Evolutionary conservation across 75 land plant genomes (phyloP).

Genomic region (Pseudotsuga menziesii): DNA sequence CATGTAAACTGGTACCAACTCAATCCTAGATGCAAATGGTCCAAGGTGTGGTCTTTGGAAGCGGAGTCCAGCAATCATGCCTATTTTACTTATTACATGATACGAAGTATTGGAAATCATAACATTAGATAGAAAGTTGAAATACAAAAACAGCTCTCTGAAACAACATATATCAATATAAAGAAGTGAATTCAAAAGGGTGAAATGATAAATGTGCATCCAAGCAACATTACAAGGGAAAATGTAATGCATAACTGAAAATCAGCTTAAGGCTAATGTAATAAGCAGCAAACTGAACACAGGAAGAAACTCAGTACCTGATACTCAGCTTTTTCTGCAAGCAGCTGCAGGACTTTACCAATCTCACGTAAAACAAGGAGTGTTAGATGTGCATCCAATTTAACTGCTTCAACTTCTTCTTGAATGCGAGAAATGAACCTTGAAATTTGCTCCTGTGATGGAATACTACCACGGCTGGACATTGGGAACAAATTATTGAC

Average conservation of each 20-base stretch:
- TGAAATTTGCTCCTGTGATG: constrained; percentile 88
- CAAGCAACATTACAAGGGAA: neutral
- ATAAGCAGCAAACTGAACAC: neutral
- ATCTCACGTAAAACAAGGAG: constrained; percentile 82
- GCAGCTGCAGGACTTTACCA: constrained; percentile 68
- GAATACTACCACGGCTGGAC: constrained; percentile 75
- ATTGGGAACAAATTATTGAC: constrained; percentile 84
- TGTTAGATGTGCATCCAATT: constrained; percentile 71
- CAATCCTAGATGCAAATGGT: neutral
- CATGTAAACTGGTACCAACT: neutral
- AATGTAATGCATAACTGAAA: neutral
- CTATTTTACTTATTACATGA: neutral
- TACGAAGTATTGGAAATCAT: neutral
- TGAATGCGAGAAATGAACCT: constrained; percentile 80
- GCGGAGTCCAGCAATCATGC: neutral
- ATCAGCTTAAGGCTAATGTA: neutral
- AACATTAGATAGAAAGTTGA: neutral
- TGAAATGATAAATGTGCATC: neutral
- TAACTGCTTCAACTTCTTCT: constrained; percentile 95
- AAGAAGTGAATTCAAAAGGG: constrained; percentile 3
- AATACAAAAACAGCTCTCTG: neutral
- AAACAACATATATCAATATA: neutral
- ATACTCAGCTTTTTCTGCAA: constrained; percentile 91
- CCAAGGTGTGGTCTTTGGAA: neutral
- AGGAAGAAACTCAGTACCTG: constrained; percentile 49